Conservation (phyloP, 176 grass and related monocot species). For the Saccharum spontaneum region DNA sequence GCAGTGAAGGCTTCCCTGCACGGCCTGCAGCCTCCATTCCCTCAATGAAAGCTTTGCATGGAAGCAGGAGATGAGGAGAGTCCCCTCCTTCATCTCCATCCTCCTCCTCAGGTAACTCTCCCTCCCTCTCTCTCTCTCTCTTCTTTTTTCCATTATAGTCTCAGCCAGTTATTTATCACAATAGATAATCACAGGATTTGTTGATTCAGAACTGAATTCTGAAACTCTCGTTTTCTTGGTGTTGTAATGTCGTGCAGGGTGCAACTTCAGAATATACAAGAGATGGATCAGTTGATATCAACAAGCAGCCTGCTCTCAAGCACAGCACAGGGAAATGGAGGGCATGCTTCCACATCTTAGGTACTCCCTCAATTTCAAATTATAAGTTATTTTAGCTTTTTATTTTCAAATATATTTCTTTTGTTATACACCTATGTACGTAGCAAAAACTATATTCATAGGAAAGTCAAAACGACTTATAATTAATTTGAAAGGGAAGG, state of each 20-base stretch:
- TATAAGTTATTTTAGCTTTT: too few species aligned
- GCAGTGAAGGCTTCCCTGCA: too few species aligned
- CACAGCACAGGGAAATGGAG: conserved; percentile 31
- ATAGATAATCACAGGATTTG: neutral
- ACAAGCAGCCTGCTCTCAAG: conserved; percentile 38
- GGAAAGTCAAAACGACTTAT: too few species aligned
- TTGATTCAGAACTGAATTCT: too few species aligned
- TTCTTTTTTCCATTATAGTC: too few species aligned
- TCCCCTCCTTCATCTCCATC: conserved; percentile 25
- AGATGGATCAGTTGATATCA: conserved; percentile 31
- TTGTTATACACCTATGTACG: too few species aligned
- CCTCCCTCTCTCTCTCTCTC: too few species aligned
- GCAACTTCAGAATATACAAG: neutral
- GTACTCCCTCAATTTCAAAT: neutral
- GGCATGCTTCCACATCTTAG: conserved; percentile 33
- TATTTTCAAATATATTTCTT: too few species aligned
- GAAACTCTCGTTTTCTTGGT: too few species aligned
- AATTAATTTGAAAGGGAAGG: too few species aligned
- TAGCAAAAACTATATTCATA: too few species aligned
- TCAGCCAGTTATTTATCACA: neutral
- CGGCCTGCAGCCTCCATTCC: too few species aligned
- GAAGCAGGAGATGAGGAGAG: conserved; percentile 26
- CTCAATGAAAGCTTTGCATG: neutral
- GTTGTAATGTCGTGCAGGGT: neutral
- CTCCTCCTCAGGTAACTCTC: conserved; percentile 34